These are phyloP conservation scores for Sphaerostilbella broomeana DNA, from an alignment of 2,329 filamentous ascomycete species.

Conservation along the genomic window DNA sequence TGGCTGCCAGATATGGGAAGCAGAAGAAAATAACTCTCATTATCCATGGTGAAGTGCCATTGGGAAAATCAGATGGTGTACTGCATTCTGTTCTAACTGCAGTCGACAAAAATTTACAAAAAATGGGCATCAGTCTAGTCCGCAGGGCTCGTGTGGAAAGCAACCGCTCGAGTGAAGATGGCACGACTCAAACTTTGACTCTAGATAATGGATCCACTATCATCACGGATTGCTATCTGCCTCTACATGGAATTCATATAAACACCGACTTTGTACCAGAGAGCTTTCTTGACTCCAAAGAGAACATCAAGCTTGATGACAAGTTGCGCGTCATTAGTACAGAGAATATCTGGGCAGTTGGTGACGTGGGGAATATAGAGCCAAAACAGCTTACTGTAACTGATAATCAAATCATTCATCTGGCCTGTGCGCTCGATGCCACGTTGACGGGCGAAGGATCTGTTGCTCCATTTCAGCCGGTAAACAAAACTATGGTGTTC, in stretches of 20 bases:
- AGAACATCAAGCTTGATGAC: slow-evolving; percentile 28
- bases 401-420: slow-evolving; percentile 27
- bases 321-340: slow-evolving; percentile 27
- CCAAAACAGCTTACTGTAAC: slow-evolving; percentile 30
- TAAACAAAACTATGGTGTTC: slow-evolving; percentile 24
- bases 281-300: slow-evolving; percentile 25
- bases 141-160: slow-evolving; percentile 23
- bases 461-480: slow-evolving; percentile 17
- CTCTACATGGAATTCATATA: slow-evolving; percentile 35
- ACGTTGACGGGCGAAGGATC: slow-evolving; percentile 16
- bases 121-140: slow-evolving; percentile 24
- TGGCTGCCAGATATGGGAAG: slow-evolving; percentile 23
- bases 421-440: slow-evolving; percentile 26
- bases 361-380: slow-evolving; percentile 36
- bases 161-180: slow-evolving; percentile 6
- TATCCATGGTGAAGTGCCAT: slow-evolving; percentile 5
- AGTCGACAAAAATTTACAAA: slow-evolving; percentile 19
- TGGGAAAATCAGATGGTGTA: slow-evolving; percentile 2
- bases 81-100: slow-evolving; percentile 26
- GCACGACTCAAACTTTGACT: slow-evolving; percentile 18
- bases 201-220: slow-evolving; percentile 26
- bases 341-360: slow-evolving; percentile 36
- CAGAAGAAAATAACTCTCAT: slow-evolving; percentile 20
- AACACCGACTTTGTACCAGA: slow-evolving; percentile 37
- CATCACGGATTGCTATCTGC: slow-evolving; percentile 35